phyloP scores from a whole-genome alignment of 345 rosid genomes.

The Punica granatum region DNA sequence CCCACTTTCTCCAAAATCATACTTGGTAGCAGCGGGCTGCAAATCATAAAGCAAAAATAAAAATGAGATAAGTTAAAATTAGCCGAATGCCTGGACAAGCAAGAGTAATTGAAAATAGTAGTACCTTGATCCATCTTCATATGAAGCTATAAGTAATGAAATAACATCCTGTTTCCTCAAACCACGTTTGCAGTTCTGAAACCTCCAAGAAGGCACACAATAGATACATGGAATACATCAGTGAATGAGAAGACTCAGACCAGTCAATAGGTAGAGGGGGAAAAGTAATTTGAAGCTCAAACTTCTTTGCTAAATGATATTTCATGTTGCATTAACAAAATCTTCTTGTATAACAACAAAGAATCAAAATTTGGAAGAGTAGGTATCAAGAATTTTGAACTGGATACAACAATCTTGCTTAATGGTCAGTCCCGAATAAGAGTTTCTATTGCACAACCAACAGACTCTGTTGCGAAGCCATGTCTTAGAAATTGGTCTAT shows the following conservation, averaged over 20 bases:
- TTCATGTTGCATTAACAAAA: background rate
- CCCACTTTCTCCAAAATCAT: constrained; percentile 52
- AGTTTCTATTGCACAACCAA: background rate
- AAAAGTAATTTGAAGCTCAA: background rate
- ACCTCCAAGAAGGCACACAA: constrained; percentile 11
- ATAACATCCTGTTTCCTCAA: constrained; percentile 66
- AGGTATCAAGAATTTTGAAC: background rate
- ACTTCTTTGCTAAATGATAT: constrained; percentile 1
- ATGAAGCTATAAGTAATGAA: constrained; percentile 42
- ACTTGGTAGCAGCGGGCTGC: constrained; percentile 43
- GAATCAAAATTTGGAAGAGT: background rate
- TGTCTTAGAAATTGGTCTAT: background rate
- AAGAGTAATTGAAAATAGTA: constrained; percentile 7
- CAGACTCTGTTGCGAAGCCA: background rate
- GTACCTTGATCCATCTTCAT: constrained; percentile 50
- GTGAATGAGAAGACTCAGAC: constrained; percentile 9
- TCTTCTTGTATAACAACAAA: background rate
- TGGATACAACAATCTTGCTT: background rate
- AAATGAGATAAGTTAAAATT: background rate
- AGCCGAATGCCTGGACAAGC: background rate
- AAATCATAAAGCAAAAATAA: constrained; percentile 13
- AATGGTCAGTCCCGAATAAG: too few relatives aligned
- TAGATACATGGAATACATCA: background rate
- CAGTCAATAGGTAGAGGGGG: background rate
- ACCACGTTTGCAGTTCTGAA: constrained; percentile 39